phyloP scores from a whole-genome alignment of 176 grass and related monocot species.

The Alloteropsis semialata region DNA sequence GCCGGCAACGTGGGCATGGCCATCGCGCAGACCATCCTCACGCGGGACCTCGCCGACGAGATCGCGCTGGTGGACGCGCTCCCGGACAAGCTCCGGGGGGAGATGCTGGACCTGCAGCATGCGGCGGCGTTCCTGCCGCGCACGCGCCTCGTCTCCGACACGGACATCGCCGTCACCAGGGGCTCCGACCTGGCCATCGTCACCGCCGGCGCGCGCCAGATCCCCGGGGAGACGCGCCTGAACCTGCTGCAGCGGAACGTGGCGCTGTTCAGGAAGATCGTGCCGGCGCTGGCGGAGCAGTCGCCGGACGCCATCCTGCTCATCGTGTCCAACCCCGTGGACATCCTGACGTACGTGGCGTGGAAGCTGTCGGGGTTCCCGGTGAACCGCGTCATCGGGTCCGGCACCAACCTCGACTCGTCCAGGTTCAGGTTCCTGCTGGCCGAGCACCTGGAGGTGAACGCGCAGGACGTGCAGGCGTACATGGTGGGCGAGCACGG shows the following conservation, averaged over 20 bases:
- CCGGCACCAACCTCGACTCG: slow-evolving; percentile 74
- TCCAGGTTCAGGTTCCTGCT: slow-evolving; percentile 63
- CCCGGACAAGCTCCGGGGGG: slow-evolving; percentile 76
- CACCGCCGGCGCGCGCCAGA: slow-evolving; percentile 70
- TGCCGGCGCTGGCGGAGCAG: slow-evolving; percentile 46
- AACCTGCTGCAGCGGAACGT: slow-evolving; percentile 69
- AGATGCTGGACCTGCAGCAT: slow-evolving; percentile 99
- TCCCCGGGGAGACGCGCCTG: slow-evolving; percentile 55
- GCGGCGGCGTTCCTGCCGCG: slow-evolving; percentile 90
- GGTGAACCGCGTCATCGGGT: slow-evolving; percentile 56
- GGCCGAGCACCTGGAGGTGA: slow-evolving; percentile 55
- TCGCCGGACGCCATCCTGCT: slow-evolving; percentile 64
- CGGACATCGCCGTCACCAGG: slow-evolving; percentile 49
- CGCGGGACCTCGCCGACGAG: slow-evolving; percentile 77
- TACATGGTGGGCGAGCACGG: slow-evolving; percentile 91
- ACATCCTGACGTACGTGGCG: slow-evolving; percentile 63
- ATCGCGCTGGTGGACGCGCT: slow-evolving; percentile 83
- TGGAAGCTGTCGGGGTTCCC: slow-evolving; percentile 84
- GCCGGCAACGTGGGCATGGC: slow-evolving; percentile 96
- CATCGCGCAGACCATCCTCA: slow-evolving; percentile 97
- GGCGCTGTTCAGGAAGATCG: slow-evolving; percentile 55
- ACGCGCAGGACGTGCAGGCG: slow-evolving; percentile 66
- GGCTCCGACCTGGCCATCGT: slow-evolving; percentile 70
- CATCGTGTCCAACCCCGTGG: slow-evolving; percentile 75
- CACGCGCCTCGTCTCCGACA: slow-evolving; percentile 52